These are phyloP conservation scores for Quercus gilva DNA, from an alignment of 306 rosid species.

Conservation along the genomic window DNA sequence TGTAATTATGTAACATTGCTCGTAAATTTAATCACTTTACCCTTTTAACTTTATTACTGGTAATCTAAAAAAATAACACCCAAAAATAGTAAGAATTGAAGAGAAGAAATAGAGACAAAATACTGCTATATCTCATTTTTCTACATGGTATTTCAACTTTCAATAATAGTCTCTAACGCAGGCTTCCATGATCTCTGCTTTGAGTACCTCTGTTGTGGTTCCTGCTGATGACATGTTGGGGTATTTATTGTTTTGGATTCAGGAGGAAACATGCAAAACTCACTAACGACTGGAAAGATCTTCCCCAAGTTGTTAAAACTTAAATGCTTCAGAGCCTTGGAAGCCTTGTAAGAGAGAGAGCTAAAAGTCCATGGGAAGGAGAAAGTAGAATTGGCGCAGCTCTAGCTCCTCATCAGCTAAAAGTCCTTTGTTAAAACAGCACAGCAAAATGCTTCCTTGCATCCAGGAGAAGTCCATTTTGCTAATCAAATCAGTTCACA, in stretches of 20 bases:
- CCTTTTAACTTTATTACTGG: neutral
- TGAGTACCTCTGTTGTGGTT: constrained; percentile 39
- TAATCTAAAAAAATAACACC: neutral
- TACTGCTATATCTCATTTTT: neutral
- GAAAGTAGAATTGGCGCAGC: constrained; percentile 57
- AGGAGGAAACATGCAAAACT: constrained; percentile 55
- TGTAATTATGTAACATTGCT: too few relatives aligned
- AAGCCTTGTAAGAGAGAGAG: constrained; percentile 56
- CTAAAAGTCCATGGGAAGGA: constrained; percentile 82
- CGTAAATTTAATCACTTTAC: neutral
- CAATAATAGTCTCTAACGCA: constrained; percentile 78
- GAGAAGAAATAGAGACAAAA: neutral
- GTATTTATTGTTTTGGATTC: constrained; percentile 38
- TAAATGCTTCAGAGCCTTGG: constrained; percentile 49
- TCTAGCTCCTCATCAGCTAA: constrained; percentile 59
- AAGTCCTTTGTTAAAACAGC: constrained; percentile 33
- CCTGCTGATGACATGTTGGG: constrained; percentile 13
- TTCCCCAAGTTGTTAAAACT: constrained; percentile 50
- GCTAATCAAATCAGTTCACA: too few relatives aligned
- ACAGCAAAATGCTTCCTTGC: too few relatives aligned
- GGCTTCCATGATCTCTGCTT: constrained; percentile 91
- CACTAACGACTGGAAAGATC: constrained; percentile 69
- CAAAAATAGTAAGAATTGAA: neutral
- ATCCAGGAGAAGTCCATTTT: too few relatives aligned
- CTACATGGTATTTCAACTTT: constrained; percentile 33